A percentile compares a stretch with the other conserved stretches of the same genome.
Conservation (phyloP, 1,284 basidiomycete species). For the Meira nashicola region DNA sequence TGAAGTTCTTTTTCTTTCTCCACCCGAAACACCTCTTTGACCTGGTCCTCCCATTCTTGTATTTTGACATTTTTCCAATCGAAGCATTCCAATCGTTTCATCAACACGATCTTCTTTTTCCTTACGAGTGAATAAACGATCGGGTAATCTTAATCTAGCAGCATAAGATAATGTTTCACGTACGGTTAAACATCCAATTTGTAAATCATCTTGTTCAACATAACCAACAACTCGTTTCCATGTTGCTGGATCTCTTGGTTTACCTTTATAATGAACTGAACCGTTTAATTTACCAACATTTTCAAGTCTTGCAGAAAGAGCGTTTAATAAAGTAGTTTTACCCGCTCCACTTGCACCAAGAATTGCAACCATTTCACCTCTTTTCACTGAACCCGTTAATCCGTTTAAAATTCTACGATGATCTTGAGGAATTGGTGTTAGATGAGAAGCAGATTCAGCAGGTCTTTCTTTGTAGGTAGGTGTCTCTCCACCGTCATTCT, state of each 20-base stretch:
- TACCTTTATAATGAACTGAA: constrained; percentile 23
- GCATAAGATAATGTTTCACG: constrained; percentile 15
- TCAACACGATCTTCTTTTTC: constrained; percentile 51
- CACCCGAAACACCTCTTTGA: constrained; percentile 28
- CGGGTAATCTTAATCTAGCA: constrained; percentile 16
- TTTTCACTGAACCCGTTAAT: constrained; percentile 20
- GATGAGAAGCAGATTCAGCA: not conserved
- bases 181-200: constrained; percentile 15
- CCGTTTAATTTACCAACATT: constrained; percentile 28
- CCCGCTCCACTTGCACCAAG: constrained; percentile 46
- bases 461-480: not conserved
- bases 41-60: constrained; percentile 26
- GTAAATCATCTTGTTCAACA: constrained; percentile 19
- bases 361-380: constrained; percentile 23
- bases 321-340: constrained; percentile 21
- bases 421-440: not conserved
- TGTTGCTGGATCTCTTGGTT: constrained; percentile 27
- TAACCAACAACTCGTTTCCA: constrained; percentile 28
- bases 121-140: constrained; percentile 21
- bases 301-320: constrained; percentile 18
- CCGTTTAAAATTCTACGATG: constrained; percentile 21
- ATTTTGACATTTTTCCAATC: constrained; percentile 28
- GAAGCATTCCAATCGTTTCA: constrained; percentile 31
- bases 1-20: constrained; percentile 35
- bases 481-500: not conserved